Conservation (phyloP, 164 flowering plant genomes). For the Taxillus chinensis region DNA sequence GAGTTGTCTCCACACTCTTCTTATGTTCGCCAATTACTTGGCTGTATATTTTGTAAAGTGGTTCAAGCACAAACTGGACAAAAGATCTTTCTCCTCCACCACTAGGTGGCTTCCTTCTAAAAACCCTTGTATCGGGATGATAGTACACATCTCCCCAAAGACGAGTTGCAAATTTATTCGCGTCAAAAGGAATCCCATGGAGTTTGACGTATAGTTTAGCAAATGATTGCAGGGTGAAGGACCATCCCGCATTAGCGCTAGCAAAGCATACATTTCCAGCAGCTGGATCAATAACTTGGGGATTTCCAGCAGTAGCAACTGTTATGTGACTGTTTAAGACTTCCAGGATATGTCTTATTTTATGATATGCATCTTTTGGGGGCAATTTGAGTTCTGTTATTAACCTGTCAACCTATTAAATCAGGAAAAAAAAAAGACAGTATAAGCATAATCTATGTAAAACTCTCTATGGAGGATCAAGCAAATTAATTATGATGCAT, state of each 20-base stretch:
- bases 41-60: constrained; percentile 91
- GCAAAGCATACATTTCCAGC: constrained; percentile 99
- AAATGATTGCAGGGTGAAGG: constrained; percentile 91
- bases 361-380: constrained; percentile 92
- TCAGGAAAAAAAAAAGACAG: neutral
- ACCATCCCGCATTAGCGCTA: constrained; percentile 96
- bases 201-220: constrained; percentile 90
- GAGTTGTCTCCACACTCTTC: constrained; percentile 93
- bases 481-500: no score
- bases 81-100: constrained; percentile 90
- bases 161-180: constrained; percentile 78
- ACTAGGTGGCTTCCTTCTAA: constrained; percentile 64
- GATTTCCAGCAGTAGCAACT: constrained; percentile 78
- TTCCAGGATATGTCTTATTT: constrained; percentile 81
- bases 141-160: constrained; percentile 95
- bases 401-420: constrained; percentile 76
- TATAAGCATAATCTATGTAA: no score
- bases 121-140: constrained; percentile 61
- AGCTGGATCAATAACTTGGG: constrained; percentile 72
- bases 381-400: constrained; percentile 98
- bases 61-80: constrained; percentile 94
- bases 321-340: constrained; percentile 76
- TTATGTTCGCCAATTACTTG: constrained; percentile 97
- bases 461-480: no score
- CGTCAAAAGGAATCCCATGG: constrained; percentile 88